These are phyloP conservation scores for Trametes cubensis DNA, from an alignment of 768 basidiomycete genomes.

Conservation along the genomic window DNA sequence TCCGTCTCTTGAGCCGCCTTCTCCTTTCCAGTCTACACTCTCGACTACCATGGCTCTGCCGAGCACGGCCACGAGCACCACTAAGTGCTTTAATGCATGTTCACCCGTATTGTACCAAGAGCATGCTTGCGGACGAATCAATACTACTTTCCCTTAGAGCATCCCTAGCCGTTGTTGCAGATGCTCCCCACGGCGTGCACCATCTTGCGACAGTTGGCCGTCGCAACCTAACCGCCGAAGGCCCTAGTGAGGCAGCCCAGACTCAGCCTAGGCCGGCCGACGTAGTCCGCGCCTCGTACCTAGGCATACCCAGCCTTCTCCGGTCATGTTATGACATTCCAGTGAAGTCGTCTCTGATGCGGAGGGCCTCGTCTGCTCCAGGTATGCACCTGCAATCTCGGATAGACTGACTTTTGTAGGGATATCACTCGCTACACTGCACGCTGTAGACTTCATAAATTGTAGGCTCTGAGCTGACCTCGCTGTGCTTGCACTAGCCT, in stretches of 20 bases:
- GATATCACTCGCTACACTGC: too few relatives aligned
- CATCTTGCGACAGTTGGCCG: background rate
- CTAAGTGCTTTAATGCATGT: slow-evolving; percentile 23
- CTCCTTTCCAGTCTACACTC: slow-evolving; percentile 58
- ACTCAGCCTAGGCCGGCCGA: slow-evolving; percentile 17
- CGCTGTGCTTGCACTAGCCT: too few relatives aligned
- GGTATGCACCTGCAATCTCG: too few relatives aligned
- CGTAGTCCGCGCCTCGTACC: background rate
- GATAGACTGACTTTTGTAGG: too few relatives aligned
- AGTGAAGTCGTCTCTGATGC: background rate
- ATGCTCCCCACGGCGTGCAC: background rate
- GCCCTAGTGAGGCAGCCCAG: slow-evolving; percentile 8
- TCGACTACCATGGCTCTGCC: slow-evolving; percentile 66
- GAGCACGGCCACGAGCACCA: slow-evolving; percentile 49
- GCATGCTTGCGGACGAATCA: slow-evolving; percentile 17
- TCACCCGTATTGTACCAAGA: slow-evolving; percentile 17
- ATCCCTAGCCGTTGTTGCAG: background rate
- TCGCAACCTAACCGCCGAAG: background rate
- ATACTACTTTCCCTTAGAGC: slow-evolving; percentile 17
- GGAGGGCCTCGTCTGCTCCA: background rate
- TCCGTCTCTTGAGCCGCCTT: slow-evolving; percentile 8
- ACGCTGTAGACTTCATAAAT: too few relatives aligned
- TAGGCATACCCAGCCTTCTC: slow-evolving; percentile 14
- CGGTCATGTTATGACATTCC: background rate
- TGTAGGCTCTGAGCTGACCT: too few relatives aligned